Evolutionary conservation across 2,329 filamentous ascomycete species (phyloP), one percentile per base, ranked within the genome.

Genomic region (Exophiala sp.): DNA sequence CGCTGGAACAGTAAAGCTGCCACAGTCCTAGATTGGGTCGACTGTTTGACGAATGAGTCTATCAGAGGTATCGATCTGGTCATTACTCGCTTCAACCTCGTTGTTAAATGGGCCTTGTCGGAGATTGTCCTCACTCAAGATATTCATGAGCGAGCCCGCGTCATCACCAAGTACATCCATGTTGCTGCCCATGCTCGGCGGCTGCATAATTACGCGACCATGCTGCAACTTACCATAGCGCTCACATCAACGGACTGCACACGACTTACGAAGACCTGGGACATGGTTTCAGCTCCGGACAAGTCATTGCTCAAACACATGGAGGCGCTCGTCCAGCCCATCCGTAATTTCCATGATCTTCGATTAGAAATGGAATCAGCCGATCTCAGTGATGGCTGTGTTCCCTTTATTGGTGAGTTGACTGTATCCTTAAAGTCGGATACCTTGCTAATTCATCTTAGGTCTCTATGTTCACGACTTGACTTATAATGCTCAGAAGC

Each of bases 401-500:
- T 86, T 62, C 83, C 83, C 3, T 86, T 86, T 66, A 80, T 86
- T 59, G 83, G 78, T 80, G 63, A 65, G 75, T 69, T 45, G 24
- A 8, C 14, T 14, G 6, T 6, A 9, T 18, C 5, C 18, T 34
- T 5, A 4, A 34, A 14, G 16, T 10, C 42, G 24, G 24, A 11
- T 2, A n/a, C 9, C 24, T 39, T 47, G 46, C 59, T 62, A 49
- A 62, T 33, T 16, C 5, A 2, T 18, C 10, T 35, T 45, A 79
- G 77, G 82, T 18, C 74, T 86, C 33, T 86, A 86, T 66, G 82
- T 84, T 4, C 83, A 84, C 59, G 83, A 86, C 64, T 72, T 86
- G 51, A 85, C 83, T 45, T 85, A 84, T 70, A 86, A 86, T 65
- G 78, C 83, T 0, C 82, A 86, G 67, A 86, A 86, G 63, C 82